Percentiles rank a stretch among this genome's conserved stretches.
Conservation (phyloP, 805 yeast species). For the Nakazawaea laoshanensis region DNA sequence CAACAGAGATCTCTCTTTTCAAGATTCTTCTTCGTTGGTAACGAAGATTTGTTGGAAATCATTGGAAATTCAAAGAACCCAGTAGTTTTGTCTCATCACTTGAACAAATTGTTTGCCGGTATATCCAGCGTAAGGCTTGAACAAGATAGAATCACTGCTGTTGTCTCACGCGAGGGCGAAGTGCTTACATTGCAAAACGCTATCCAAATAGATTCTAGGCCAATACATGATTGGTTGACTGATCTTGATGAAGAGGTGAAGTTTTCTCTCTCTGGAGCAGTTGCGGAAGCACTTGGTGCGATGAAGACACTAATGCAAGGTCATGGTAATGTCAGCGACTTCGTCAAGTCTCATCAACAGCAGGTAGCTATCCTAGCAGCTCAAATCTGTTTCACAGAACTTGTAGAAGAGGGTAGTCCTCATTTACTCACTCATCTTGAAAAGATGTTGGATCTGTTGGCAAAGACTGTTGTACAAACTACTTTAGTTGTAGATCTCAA, state of each 20-base stretch:
- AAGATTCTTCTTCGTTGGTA: constrained; percentile 81
- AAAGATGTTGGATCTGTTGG: constrained; percentile 18
- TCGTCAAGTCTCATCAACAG: constrained; percentile 36
- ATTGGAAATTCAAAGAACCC: constrained; percentile 57
- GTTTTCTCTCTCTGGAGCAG: constrained; percentile 31
- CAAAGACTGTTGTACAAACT: constrained; percentile 20
- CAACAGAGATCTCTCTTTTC: constrained; percentile 71
- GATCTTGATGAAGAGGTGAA: constrained; percentile 48
- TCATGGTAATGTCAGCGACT: constrained; percentile 15
- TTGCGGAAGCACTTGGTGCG: constrained; percentile 22
- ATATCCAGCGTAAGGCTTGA: constrained; percentile 34
- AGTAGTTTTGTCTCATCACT: constrained; percentile 41
- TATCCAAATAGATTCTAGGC: constrained; percentile 31
- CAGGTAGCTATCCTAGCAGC: constrained; percentile 49
- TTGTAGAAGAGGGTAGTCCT: constrained; percentile 21
- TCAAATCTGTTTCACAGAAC: constrained; percentile 49
- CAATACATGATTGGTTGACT: constrained; percentile 54
- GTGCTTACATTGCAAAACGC: constrained; percentile 30
- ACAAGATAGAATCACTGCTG: constrained; percentile 22
- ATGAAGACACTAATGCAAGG: constrained; percentile 13
- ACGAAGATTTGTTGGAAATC: constrained; percentile 79
- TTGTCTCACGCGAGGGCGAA: constrained; percentile 66
- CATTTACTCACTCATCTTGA: constrained; percentile 4
- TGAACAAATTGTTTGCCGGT: constrained; percentile 69
- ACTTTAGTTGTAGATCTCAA: constrained; percentile 24